Evolutionary conservation across 257 asterid genomes (phyloP).

Genomic region (Knoxia roxburghii): DNA sequence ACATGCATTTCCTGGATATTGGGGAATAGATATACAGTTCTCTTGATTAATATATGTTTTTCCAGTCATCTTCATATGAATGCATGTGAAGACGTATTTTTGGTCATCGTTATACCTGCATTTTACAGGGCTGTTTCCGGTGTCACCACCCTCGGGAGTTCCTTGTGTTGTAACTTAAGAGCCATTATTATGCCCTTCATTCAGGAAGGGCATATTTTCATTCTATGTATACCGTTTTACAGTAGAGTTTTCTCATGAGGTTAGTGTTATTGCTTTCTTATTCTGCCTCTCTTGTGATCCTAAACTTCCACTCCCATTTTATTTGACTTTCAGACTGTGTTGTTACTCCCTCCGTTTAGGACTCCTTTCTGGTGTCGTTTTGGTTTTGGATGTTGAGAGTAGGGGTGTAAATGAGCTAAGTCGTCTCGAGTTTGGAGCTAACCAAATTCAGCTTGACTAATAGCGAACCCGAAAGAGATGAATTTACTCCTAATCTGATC

Average conservation of each 20-base stretch:
- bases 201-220: not conserved
- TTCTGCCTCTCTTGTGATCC: not conserved
- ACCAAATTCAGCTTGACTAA: too few species aligned
- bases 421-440: too few species aligned
- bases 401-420: too few species aligned
- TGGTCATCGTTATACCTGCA: not conserved
- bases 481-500: too few species aligned
- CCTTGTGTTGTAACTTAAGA: slow-evolving; percentile 18
- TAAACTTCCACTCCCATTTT: too few species aligned
- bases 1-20: not conserved
- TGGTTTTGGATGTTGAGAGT: too few species aligned
- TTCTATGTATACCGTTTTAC: not conserved
- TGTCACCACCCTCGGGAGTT: slow-evolving; percentile 9
- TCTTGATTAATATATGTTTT: not conserved
- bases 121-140: not conserved
- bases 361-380: too few species aligned
- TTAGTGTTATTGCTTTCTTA: too few species aligned
- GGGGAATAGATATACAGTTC: not conserved
- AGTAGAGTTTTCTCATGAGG: not conserved
- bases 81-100: slow-evolving; percentile 1
- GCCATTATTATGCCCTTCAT: not conserved
- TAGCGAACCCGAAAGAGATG: too few species aligned
- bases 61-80: slow-evolving; percentile 13
- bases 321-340: too few species aligned
- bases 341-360: too few species aligned